These are phyloP conservation scores for Arthroderma uncinatum DNA, from an alignment of 2,329 filamentous ascomycete species.

Conservation along the genomic window DNA sequence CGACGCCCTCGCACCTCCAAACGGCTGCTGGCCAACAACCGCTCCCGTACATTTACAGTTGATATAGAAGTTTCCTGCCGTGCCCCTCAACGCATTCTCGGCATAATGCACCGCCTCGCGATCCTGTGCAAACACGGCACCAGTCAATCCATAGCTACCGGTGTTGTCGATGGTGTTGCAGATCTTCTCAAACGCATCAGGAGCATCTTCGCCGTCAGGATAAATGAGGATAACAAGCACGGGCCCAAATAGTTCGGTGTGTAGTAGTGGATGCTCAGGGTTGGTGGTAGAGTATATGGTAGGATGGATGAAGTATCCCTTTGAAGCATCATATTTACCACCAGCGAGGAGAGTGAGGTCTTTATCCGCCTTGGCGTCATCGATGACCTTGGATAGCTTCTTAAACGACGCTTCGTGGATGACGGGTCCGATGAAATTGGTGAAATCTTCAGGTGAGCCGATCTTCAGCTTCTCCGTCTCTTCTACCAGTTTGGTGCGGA, in stretches of 20 bases:
- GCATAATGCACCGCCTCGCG: conserved; percentile 27
- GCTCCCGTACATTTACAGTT: conserved; percentile 51
- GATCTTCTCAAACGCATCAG: conserved; percentile 48
- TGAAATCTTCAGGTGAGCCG: conserved; percentile 57
- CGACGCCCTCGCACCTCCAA: conserved; percentile 56
- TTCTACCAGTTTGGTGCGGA: conserved; percentile 54
- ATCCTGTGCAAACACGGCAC: conserved; percentile 34
- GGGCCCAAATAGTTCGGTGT: conserved; percentile 72
- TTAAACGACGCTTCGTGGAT: conserved; percentile 75
- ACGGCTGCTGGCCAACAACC: conserved; percentile 62
- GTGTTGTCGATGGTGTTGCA: conserved; percentile 41
- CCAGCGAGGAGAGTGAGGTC: conserved; percentile 63
- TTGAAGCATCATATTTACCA: conserved; percentile 63
- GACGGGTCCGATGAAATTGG: conserved; percentile 77
- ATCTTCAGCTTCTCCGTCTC: conserved; percentile 61
- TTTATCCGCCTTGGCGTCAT: conserved; percentile 65
- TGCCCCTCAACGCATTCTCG: conserved; percentile 27
- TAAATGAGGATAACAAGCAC: conserved; percentile 66
- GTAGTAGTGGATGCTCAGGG: conserved; percentile 62
- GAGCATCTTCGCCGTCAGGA: conserved; percentile 52
- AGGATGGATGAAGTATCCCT: conserved; percentile 74
- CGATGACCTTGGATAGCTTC: conserved; percentile 65
- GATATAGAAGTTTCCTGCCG: conserved; percentile 35
- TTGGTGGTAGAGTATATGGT: conserved; percentile 69
- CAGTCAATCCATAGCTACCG: conserved; percentile 33